A percentile compares a stretch with the other conserved stretches of the same genome.
These are phyloP conservation scores for Maudiozyma serrabonitensis DNA, from an alignment of 805 yeast species.

Conservation along the genomic window DNA sequence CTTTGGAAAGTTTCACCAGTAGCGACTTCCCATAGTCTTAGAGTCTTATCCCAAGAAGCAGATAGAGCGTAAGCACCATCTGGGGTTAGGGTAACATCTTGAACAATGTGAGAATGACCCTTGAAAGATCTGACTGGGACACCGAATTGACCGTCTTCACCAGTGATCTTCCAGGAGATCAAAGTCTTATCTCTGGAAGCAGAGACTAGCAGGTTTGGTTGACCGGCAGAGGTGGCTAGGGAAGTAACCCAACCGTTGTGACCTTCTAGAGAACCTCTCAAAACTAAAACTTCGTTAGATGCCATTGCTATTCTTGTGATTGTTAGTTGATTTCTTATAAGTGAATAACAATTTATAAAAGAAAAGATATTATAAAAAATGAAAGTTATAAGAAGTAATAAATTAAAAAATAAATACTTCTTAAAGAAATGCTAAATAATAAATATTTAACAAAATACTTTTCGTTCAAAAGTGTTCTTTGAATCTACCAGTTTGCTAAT, in stretches of 20 bases:
- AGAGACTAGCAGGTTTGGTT: slow-evolving; percentile 96
- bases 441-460: background rate
- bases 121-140: slow-evolving; percentile 93
- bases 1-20: slow-evolving; percentile 90
- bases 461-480: background rate
- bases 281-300: slow-evolving; percentile 88
- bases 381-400: slow-evolving; percentile 1
- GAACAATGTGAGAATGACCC: slow-evolving; percentile 99
- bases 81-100: slow-evolving; percentile 94
- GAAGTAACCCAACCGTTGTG: slow-evolving; percentile 97
- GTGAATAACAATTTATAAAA: background rate
- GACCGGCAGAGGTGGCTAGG: slow-evolving; percentile 93
- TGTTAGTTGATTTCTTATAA: slow-evolving; percentile 3
- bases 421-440: too few relatives aligned
- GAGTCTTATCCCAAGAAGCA: slow-evolving; percentile 98
- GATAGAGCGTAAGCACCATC: slow-evolving; percentile 97
- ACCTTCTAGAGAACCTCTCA: slow-evolving; percentile 99
- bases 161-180: slow-evolving; percentile 94
- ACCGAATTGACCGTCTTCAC: slow-evolving; percentile 96
- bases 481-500: background rate
- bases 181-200: slow-evolving; percentile 98
- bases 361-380: background rate
- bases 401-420: background rate
- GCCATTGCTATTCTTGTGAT: slow-evolving; percentile 40
- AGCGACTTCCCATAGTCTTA: slow-evolving; percentile 96